Percentiles rank a stretch among this genome's conserved stretches.
Conservation (phyloP, 176 grass and related monocot species). For the Aegilops speltoides region DNA sequence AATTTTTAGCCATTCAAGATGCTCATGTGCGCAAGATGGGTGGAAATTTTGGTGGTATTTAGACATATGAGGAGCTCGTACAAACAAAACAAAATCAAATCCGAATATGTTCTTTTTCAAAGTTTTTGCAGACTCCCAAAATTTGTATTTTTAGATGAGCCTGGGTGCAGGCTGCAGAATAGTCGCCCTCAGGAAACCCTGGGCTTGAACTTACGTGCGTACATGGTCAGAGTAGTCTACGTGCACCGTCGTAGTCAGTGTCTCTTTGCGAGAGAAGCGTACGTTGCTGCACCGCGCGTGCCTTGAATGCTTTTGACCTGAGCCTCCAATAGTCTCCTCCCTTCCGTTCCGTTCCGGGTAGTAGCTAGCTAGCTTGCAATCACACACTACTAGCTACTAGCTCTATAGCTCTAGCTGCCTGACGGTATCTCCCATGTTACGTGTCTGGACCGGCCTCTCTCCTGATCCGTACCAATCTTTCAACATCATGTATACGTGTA, state of each 20-base stretch:
- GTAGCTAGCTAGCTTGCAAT: background rate
- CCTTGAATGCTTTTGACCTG: conserved; percentile 19
- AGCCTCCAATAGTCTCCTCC: background rate
- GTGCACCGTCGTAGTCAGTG: background rate
- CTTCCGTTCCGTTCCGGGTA: background rate
- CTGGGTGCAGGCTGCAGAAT: no score
- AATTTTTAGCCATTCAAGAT: no score
- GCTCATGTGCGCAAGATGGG: no score
- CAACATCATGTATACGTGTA: background rate
- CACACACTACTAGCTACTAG: background rate
- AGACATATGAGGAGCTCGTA: no score
- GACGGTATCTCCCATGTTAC: background rate
- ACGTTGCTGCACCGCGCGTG: background rate
- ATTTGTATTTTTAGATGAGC: no score
- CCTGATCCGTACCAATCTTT: background rate
- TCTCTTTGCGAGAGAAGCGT: background rate
- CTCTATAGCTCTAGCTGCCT: background rate
- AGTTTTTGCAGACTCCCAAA: no score
- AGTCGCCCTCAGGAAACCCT: no score
- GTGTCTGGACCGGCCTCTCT: background rate
- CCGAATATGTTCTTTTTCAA: no score
- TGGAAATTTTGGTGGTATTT: no score
- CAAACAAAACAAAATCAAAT: no score
- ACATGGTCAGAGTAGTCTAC: background rate
- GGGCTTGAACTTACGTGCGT: background rate